These are phyloP conservation scores for Ascobolus immersus DNA, from an alignment of 495 filamentous ascomycete genomes.

Conservation along the genomic window DNA sequence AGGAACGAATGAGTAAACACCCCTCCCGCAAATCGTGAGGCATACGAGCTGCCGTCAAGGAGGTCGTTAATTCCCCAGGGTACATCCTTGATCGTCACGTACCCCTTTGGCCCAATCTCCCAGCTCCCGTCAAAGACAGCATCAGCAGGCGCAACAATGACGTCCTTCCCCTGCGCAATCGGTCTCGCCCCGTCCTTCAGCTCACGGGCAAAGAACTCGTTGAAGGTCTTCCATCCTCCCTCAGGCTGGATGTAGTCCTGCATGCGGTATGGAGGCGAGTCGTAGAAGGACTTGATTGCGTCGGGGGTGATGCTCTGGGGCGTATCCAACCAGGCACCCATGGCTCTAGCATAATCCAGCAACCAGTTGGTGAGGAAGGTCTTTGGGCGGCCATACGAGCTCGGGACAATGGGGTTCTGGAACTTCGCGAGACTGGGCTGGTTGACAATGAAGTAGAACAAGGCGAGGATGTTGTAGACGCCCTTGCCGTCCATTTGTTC, in stretches of 20 bases:
- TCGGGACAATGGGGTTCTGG: slow-evolving; percentile 12
- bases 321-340: slow-evolving; percentile 16
- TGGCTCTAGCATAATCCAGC: slow-evolving; percentile 12
- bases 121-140: slow-evolving; percentile 10
- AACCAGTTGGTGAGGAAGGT: slow-evolving; percentile 17
- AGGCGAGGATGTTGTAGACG: slow-evolving; percentile 12
- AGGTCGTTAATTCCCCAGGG: slow-evolving; percentile 14
- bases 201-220: slow-evolving; percentile 15
- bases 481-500: slow-evolving; percentile 11
- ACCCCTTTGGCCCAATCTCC: slow-evolving; percentile 4
- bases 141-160: slow-evolving; percentile 13
- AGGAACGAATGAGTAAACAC: slow-evolving; percentile 17
- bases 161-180: slow-evolving; percentile 4
- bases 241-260: slow-evolving; percentile 8
- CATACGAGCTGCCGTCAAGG: slow-evolving; percentile 7
- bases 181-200: slow-evolving; percentile 9
- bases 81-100: slow-evolving; percentile 14
- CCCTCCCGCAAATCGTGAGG: slow-evolving; percentile 10
- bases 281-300: slow-evolving; percentile 12
- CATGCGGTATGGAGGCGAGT: slow-evolving; percentile 9
- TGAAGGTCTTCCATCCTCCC: slow-evolving; percentile 17
- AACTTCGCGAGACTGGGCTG: slow-evolving; percentile 5
- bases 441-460: slow-evolving; percentile 18
- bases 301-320: slow-evolving; percentile 9
- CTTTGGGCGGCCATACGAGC: slow-evolving; percentile 4